Percentiles rank a stretch among this genome's conserved stretches.
Conservation (phyloP, 2,329 filamentous ascomycete genomes). For the Alternaria gansuensis region DNA sequence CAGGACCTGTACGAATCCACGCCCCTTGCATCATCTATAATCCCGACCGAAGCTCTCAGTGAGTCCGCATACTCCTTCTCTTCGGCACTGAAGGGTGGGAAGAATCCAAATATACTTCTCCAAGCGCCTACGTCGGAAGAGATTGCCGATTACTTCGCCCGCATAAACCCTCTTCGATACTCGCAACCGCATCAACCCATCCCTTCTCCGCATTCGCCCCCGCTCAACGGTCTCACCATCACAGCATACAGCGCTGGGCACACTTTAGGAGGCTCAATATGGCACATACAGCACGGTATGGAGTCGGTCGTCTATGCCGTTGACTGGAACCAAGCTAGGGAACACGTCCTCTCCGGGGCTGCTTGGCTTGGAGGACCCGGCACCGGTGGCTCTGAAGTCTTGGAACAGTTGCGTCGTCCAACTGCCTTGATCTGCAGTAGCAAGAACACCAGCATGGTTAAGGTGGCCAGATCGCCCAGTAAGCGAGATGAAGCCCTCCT, state of each 20-base stretch:
- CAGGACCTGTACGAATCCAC: conserved; percentile 93
- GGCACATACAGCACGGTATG: conserved; percentile 96
- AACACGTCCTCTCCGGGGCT: conserved; percentile 92
- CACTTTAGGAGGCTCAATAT: conserved; percentile 95
- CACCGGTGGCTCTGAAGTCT: conserved; percentile 84
- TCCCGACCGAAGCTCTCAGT: conserved; percentile 76
- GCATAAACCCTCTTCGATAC: conserved; percentile 93
- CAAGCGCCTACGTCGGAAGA: conserved; percentile 83
- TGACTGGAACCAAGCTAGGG: conserved; percentile 97
- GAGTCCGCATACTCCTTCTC: conserved; percentile 63
- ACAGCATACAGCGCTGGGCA: conserved; percentile 97
- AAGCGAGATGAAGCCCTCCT: conserved; percentile 88
- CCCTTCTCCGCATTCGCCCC: conserved; percentile 85
- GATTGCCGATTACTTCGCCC: conserved; percentile 88
- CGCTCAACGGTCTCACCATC: conserved; percentile 88
- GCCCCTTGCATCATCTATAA: conserved; percentile 84
- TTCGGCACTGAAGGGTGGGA: conserved; percentile 62
- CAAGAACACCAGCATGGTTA: conserved; percentile 75
- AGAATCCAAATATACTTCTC: conserved; percentile 63
- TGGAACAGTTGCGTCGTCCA: conserved; percentile 90
- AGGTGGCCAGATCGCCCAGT: conserved; percentile 75
- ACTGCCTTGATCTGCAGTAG: conserved; percentile 94
- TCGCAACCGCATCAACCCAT: conserved; percentile 93
- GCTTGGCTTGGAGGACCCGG: conserved; percentile 89
- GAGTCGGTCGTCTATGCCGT: conserved; percentile 98